Conservation (phyloP, 805 yeast species). For the Candida taoyuanica region DNA sequence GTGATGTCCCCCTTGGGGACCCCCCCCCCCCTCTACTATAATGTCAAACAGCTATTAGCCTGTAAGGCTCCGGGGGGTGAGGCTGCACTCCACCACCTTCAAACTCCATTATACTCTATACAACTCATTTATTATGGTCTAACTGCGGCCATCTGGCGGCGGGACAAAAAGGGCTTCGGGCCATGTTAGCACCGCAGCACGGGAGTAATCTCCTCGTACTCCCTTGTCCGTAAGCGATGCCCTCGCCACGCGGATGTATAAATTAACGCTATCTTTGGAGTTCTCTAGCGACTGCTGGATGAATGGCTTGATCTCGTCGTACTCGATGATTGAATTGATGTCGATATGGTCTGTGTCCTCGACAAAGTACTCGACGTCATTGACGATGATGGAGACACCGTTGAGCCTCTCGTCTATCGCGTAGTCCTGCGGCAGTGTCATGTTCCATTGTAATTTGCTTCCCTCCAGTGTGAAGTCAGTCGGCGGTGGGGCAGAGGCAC, state of each 20-base stretch:
- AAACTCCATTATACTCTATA: too few relatives aligned
- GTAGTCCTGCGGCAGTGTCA: conserved; percentile 7
- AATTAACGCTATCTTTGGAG: conserved; percentile 30
- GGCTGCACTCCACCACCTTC: too few relatives aligned
- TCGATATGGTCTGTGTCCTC: conserved; percentile 48
- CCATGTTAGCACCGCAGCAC: conserved; percentile 55
- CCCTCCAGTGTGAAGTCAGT: conserved; percentile 29
- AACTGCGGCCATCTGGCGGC: conserved; percentile 47
- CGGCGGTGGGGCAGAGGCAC: conserved; percentile 48
- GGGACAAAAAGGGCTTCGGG: conserved; percentile 52
- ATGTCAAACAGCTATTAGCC: too few relatives aligned
- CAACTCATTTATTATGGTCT: too few relatives aligned
- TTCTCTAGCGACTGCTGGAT: conserved; percentile 21
- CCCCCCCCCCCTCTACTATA: too few relatives aligned
- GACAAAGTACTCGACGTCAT: conserved; percentile 73
- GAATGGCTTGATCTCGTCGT: conserved; percentile 25
- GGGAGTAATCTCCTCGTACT: conserved; percentile 55
- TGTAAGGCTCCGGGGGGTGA: too few relatives aligned
- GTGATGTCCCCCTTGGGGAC: too few relatives aligned
- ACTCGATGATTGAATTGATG: conserved; percentile 33
- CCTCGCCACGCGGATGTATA: conserved; percentile 56
- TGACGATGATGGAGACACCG: conserved; percentile 62
- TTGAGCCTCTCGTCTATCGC: conserved; percentile 10
- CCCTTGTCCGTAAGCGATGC: conserved; percentile 33
- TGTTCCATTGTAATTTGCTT: conserved; percentile 27